Percentiles rank a stretch among this genome's conserved stretches.
Evolutionary conservation across 2,329 filamentous ascomycete genomes (phyloP).

Genomic region (Cordyceps cateniannulata): DNA sequence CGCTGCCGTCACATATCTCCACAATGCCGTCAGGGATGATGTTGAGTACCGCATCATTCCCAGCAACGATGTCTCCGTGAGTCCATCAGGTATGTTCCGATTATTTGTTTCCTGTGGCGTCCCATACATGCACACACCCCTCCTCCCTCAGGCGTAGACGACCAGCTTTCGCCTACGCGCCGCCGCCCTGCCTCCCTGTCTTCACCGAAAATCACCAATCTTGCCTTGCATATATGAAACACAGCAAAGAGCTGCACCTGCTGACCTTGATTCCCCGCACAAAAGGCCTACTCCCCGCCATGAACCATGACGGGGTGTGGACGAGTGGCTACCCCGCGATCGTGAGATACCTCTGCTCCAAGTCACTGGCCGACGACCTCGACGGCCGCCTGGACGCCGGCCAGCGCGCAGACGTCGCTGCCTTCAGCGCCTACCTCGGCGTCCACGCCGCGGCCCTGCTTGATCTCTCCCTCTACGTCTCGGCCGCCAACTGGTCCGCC

Average conservation of each 20-base stretch:
- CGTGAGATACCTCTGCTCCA: slow-evolving; percentile 45
- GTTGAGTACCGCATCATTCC: slow-evolving; percentile 63
- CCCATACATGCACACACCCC: neutral
- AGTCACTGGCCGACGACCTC: slow-evolving; percentile 28
- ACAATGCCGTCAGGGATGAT: slow-evolving; percentile 48
- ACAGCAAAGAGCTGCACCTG: neutral
- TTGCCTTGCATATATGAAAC: slow-evolving; percentile 10
- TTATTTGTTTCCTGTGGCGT: neutral
- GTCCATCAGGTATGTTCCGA: slow-evolving; percentile 57
- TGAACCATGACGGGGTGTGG: slow-evolving; percentile 46
- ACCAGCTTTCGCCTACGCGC: slow-evolving; percentile 13
- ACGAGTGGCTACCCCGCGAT: slow-evolving; percentile 57
- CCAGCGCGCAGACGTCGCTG: slow-evolving; percentile 42
- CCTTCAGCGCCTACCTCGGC: slow-evolving; percentile 63
- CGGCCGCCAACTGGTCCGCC: slow-evolving; percentile 76
- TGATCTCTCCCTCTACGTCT: slow-evolving; percentile 84
- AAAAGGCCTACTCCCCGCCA: slow-evolving; percentile 48
- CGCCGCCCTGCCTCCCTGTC: neutral
- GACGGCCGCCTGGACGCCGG: slow-evolving; percentile 33
- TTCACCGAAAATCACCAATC: slow-evolving; percentile 1
- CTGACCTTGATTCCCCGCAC: slow-evolving; percentile 12
- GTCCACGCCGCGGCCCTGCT: slow-evolving; percentile 70
- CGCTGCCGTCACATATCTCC: slow-evolving; percentile 72
- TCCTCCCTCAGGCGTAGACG: neutral
- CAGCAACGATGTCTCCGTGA: slow-evolving; percentile 65